Base-by-base conservation (phyloP, 2,329 filamentous ascomycete genomes). In the Ophiobolus disseminans region DNA sequence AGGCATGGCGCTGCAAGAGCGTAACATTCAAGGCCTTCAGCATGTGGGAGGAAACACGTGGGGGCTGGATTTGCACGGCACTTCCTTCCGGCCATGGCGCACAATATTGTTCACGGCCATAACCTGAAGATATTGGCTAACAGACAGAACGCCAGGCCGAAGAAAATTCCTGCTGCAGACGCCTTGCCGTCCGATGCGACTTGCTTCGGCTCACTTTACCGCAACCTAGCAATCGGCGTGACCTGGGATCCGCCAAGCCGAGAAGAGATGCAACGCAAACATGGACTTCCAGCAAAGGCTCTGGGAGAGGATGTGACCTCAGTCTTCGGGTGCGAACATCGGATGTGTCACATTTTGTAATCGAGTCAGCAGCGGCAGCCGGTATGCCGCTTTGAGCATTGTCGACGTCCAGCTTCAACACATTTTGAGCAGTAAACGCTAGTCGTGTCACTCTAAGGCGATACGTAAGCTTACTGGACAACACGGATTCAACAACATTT, bases 311-410 rank as follows among this genome's bases (percentile, higher is more conserved):
- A 39, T 35, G 34, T 30, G 34, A 44, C 34, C 40, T 30, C 40
- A 40, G 28, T 22, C 23, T 16, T 42, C 34, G 20, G 26, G 48
- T 50, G 52, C 34, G 38, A 53, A 38, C 31, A 50, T 50, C 39
- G 54, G 50, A 58, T 61, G 60, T 59, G 62, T 60, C 64, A 64
- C 58, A 22, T 51, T 58, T 50, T 53, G 46, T 51, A 54, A 52
- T 56, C 54, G 57, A 58, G 57, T 57, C 55, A 58, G 54, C 42
- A 46, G 30, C 48, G 42, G 48, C 56, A 47, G 32, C 35, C 64
- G 65, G 64, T 36, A 55, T 66, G 55, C 65, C 65, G 48, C 47
- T 53, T 66, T 61, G 45, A 57, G 60, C 42, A 32, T 34, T 44
- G 23, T 39, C 53, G 55, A 57, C 41, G 45, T 50, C 59, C 59